Percentiles rank a stretch among this genome's conserved stretches.
Conservation (phyloP, 306 rosid species). For the Erythrophleum fordii region DNA sequence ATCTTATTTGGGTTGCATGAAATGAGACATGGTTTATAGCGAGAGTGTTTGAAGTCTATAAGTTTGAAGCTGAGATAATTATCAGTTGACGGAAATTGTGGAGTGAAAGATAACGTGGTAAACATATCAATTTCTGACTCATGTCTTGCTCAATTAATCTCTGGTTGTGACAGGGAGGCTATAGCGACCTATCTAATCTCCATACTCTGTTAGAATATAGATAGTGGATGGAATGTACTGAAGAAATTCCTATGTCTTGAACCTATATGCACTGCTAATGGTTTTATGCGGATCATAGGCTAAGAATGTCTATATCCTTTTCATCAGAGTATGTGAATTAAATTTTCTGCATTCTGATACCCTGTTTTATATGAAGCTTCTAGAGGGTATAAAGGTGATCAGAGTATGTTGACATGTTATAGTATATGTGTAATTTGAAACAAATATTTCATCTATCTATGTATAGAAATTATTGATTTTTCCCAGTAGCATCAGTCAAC, state of each 20-base stretch:
- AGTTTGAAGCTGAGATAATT: constrained; percentile 8
- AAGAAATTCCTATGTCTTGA: not conserved
- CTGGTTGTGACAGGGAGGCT: not conserved
- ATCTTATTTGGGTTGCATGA: not conserved
- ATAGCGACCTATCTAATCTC: not conserved
- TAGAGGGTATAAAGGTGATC: not conserved
- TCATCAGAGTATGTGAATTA: not conserved
- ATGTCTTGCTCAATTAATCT: not conserved
- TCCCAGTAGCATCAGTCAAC: not conserved
- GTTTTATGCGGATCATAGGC: not conserved
- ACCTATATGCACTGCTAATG: not conserved
- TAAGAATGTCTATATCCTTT: not conserved
- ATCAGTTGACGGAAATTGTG: constrained; percentile 15
- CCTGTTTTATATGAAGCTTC: not conserved
- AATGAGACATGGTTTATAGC: not conserved
- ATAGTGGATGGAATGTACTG: not conserved
- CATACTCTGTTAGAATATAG: not conserved
- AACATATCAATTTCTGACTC: not conserved
- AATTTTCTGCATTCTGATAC: not conserved
- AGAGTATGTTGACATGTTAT: not conserved
- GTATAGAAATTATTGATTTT: not conserved
- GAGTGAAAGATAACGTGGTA: constrained; percentile 10
- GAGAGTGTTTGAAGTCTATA: not conserved
- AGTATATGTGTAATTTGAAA: not conserved
- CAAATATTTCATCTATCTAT: not conserved